Conservation (phyloP, 768 basidiomycete species). For the Phlebiopsis flavidoalba region DNA sequence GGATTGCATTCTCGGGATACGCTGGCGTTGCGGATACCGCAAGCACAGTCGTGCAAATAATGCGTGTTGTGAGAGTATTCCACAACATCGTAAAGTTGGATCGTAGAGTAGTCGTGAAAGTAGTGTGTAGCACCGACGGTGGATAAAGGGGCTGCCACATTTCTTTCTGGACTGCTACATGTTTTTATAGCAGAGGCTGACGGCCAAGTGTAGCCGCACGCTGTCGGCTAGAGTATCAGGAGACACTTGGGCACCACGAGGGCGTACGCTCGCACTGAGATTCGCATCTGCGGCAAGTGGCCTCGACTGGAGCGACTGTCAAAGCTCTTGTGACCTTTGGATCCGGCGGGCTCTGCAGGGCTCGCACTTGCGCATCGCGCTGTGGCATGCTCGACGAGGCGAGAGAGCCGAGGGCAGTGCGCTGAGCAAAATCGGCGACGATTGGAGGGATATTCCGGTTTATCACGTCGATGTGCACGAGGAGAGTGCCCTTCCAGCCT, state of each 20-base stretch:
- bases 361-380: not conserved
- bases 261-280: not conserved
- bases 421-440: not conserved
- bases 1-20: constrained; percentile 6
- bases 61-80: constrained; percentile 2
- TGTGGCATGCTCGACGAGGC: not conserved
- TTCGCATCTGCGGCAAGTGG: not conserved
- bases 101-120: not conserved
- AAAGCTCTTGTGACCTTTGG: not conserved
- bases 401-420: not conserved
- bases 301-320: not conserved
- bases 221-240: not conserved
- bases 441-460: not conserved
- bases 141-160: not conserved
- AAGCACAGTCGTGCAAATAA: constrained; percentile 4
- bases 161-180: not conserved
- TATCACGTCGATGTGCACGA: not conserved
- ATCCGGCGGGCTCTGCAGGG: not conserved
- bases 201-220: not conserved
- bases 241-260: not conserved
- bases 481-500: not conserved
- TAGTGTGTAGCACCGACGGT: not conserved
- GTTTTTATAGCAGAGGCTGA: not conserved
- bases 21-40: constrained; percentile 6
- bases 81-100: not conserved